These are phyloP conservation scores for Spathaspora passalidarum DNA, from an alignment of 805 yeast genomes.

Conservation along the genomic window DNA sequence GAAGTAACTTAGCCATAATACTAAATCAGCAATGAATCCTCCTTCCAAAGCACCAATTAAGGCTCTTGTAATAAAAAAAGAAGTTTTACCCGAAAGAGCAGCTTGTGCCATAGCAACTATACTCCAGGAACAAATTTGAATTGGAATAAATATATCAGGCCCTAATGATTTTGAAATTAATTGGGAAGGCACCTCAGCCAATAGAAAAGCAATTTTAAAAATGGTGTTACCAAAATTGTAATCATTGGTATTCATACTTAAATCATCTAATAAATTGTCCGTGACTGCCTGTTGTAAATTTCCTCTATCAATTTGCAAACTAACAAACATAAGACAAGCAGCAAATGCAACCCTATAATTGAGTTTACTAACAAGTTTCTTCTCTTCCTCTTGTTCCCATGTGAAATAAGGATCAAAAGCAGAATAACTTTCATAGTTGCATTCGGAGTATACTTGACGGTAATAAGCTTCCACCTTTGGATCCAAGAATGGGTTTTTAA, in stretches of 20 bases:
- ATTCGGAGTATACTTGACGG: conserved; percentile 19
- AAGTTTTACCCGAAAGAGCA: conserved; percentile 24
- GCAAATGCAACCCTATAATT: conserved; percentile 55
- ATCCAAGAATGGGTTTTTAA: conserved; percentile 3
- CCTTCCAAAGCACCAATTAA: conserved; percentile 61
- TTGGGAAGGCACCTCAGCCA: conserved; percentile 65
- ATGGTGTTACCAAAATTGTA: conserved; percentile 60
- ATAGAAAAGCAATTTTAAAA: conserved; percentile 48
- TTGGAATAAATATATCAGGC: conserved; percentile 60
- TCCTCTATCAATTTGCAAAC: conserved; percentile 57
- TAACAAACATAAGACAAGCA: conserved; percentile 59
- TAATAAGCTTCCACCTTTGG: conserved; percentile 7
- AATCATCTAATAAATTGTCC: conserved; percentile 52
- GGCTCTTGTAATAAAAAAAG: conserved; percentile 48
- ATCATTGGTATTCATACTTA: conserved; percentile 52
- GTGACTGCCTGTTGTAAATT: conserved; percentile 58
- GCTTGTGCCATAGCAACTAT: conserved; percentile 51
- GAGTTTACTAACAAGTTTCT: conserved; percentile 44
- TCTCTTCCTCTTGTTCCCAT: conserved; percentile 56
- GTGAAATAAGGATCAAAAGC: conserved; percentile 56
- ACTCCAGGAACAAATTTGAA: conserved; percentile 57
- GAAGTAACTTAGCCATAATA: conserved; percentile 65
- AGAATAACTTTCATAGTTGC: conserved; percentile 51
- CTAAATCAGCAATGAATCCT: conserved; percentile 65
- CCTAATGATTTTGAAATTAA: conserved; percentile 62